Base-by-base conservation (phyloP, 306 rosid genomes). In the Echinosophora koreensis region DNA sequence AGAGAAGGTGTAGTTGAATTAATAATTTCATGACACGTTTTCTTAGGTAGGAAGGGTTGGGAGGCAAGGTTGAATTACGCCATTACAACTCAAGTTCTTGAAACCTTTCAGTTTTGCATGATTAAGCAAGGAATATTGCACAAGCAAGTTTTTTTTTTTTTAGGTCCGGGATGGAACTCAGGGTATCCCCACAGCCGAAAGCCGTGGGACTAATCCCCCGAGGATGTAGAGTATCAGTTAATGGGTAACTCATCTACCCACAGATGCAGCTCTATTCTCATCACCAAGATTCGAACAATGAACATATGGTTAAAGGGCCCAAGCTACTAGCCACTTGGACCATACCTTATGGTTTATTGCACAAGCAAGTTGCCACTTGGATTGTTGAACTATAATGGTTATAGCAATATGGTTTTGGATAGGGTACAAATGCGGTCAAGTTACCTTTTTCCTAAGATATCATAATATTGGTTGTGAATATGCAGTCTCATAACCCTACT, bases 31-130 rank as follows among this genome's bases (percentile, higher is more conserved):
- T 59, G 62, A 13, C 47, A 5, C 32, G 10, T 69, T 79, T 61
- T 73, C 77, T 65, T 71, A 18, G 77, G 71, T 71, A 38, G 63
- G 72, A 76, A 76, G 64, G 72, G 12, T 80, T 69, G 62, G 67
- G 37, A 41, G 70, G 60, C 42, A 70, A 56, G 22, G 63, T 84
- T 76, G 77, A 58, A 50, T 60, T 55, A 50, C 54, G 4, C 61
- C 62, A 63, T 75, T 80, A 80, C 39, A 18, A 76, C 69, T 71
- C 61, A 57, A 71, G 62, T 50, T 66, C 66, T 47, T 57, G 65
- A 55, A 55, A 64, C 41, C 22, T 80, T 50, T 66, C 55, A 72
- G 15, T 28, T 50, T 70, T 76, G 69, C 38, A n/a, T 60, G 5
- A 74, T 55, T 47, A 39, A 70, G 66, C 71, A 47, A 80, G 37